Base-by-base conservation (phyloP, 2,329 filamentous ascomycete genomes). In the Penicillium sp. region DNA sequence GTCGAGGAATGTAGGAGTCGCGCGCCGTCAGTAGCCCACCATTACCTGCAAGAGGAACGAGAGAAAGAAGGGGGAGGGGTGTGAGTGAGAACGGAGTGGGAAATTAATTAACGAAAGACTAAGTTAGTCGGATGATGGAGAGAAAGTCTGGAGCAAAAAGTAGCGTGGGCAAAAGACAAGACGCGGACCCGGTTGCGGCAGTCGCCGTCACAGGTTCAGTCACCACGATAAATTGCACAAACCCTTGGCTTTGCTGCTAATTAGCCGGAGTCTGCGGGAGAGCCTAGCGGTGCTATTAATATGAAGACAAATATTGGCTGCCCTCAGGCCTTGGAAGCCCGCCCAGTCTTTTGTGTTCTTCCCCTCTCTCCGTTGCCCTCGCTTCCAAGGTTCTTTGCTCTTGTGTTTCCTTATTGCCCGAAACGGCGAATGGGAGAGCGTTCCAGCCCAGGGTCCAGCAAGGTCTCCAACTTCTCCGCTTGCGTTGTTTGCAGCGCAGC, bases 1-100 rank as follows among this genome's bases (percentile, higher is more conserved):
- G 64, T 62, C 56, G 61, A 52, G 55, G 52, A 45, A 45, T 61
- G 49, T 54, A 41, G 44, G 47, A 57, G 50, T 54, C 48, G 59
- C 47, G 57, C 47, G 56, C 54, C 54, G 58, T 53, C 45, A 58
- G 46, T 47, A 60, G 58, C 56, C 60, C 63, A 66, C 58, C 66
- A 69, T 67, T 61, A 56, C 65, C 48, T 50, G 47, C 29, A 56
- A 41, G 55, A 59, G 23, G 38, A 52, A 46, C 54, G 45, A 38
- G 54, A 53, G 54, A 46, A 35, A 60, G 46, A 46, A 29, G 38
- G 51, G 58, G 44, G 23, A 41, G 46, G 59, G 30, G 44, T 30
- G 13, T 29, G 23, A 23, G 31, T 44, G 19, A 30, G 15, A 21
- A 35, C 30, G 35, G 11, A 13, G 11, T 15, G 35, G 35, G 35